Evolutionary conservation across 2,329 filamentous ascomycete genomes (phyloP).

Genomic region (Monilinia fructicola): DNA sequence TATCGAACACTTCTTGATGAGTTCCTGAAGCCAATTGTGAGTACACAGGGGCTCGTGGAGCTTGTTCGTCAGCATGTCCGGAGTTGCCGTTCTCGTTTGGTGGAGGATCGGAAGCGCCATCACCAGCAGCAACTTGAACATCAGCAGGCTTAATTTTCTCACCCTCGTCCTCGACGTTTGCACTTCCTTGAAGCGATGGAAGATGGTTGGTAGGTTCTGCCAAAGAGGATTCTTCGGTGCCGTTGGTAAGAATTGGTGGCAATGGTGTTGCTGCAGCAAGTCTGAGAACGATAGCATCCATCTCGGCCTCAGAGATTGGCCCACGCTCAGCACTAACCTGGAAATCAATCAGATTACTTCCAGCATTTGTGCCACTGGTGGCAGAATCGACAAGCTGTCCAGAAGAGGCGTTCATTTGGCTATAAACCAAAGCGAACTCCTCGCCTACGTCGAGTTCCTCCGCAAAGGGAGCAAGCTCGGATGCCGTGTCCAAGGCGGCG

Average conservation of each 20-base stretch:
- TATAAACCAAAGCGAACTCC: constrained; percentile 2
- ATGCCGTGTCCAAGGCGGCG: not conserved
- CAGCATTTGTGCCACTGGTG: not conserved
- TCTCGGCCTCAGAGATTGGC: not conserved
- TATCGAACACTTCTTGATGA: not conserved
- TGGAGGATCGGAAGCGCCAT: constrained; percentile 5
- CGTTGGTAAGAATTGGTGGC: not conserved
- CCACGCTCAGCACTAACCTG: not conserved
- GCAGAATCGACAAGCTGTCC: not conserved
- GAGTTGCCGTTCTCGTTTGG: not conserved
- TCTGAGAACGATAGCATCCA: not conserved
- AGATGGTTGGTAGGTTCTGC: not conserved
- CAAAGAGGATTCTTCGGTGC: too few relatives aligned
- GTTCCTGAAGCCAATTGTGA: not conserved
- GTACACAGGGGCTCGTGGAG: not conserved
- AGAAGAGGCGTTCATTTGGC: not conserved
- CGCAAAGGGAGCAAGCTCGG: not conserved
- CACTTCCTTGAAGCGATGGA: not conserved
- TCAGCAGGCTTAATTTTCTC: not conserved
- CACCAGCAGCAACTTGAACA: not conserved
- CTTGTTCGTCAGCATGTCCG: not conserved
- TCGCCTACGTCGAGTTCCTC: not conserved
- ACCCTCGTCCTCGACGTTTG: not conserved
- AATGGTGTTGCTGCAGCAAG: not conserved
- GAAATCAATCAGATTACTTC: not conserved